These are phyloP conservation scores for Maudiozyma serrabonitensis DNA, from an alignment of 805 yeast species.

Conservation along the genomic window DNA sequence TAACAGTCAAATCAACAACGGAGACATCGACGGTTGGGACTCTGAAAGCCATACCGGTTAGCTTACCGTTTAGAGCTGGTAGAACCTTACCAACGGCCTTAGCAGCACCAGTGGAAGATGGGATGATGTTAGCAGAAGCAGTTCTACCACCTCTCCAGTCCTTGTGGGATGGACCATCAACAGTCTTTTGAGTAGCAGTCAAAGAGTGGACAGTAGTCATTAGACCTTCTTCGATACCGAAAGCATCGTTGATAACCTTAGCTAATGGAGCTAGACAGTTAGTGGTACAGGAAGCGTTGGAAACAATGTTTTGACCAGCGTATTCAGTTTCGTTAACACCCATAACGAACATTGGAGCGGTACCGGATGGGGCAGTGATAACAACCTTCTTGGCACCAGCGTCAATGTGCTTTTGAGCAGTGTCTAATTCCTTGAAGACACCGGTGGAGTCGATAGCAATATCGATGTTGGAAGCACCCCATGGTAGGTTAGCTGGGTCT, in stretches of 20 bases:
- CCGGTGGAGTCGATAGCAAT: slow-evolving; percentile 65
- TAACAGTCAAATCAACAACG: slow-evolving; percentile 62
- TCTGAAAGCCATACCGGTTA: slow-evolving; percentile 67
- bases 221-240: slow-evolving; percentile 65
- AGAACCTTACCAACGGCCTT: slow-evolving; percentile 69
- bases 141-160: slow-evolving; percentile 79
- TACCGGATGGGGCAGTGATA: slow-evolving; percentile 63
- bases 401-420: slow-evolving; percentile 59
- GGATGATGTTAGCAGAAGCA: slow-evolving; percentile 66
- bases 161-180: slow-evolving; percentile 70
- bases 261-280: slow-evolving; percentile 70
- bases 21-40: slow-evolving; percentile 68
- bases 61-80: slow-evolving; percentile 62
- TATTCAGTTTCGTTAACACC: slow-evolving; percentile 60
- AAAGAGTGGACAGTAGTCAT: slow-evolving; percentile 68
- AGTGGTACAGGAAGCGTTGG: slow-evolving; percentile 68
- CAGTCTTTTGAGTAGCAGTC: slow-evolving; percentile 66
- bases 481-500: slow-evolving; percentile 60
- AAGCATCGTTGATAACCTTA: slow-evolving; percentile 54
- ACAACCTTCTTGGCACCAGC: slow-evolving; percentile 70
- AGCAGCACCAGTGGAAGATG: slow-evolving; percentile 71
- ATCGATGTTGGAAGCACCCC: slow-evolving; percentile 56
- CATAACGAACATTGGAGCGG: slow-evolving; percentile 66
- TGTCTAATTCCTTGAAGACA: slow-evolving; percentile 56
- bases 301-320: slow-evolving; percentile 48